Base-by-base conservation (phyloP, 805 yeast genomes). In the Candida arabinofermentans region DNA sequence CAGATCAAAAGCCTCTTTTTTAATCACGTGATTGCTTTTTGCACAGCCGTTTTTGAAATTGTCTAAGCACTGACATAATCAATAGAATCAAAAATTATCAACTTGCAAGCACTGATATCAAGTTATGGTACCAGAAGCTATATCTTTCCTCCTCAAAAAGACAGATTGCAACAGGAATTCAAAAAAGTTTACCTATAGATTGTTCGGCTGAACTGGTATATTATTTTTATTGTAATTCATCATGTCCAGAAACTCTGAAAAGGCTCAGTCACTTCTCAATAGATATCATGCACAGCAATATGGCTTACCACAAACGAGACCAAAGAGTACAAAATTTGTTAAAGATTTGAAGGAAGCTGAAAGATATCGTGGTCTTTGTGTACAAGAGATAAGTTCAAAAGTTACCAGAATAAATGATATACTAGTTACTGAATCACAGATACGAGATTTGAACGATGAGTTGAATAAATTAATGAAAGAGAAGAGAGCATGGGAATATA, bases 231-330 rank as follows among this genome's bases (percentile, higher is more conserved):
- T n/a, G n/a, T n/a, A n/a, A n/a, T n/a, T n/a, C n/a, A n/a, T n/a
- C n/a, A 86, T 86, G 95, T 83, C 93, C 26, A 66, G 93, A 46
- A 85, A 85, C 56, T 72, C 74, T 27, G 95, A 87, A 52, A 84
- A 81, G 54, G 82, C 91, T 4, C 85, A 83, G 57, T 76, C 89
- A 0, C 72, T 81, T 40, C 73, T 86, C 41, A 77, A 76, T 50
- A 67, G 88, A 36, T 81, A 71, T 55, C 82, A 83, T 39, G 82
- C 76, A 33, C 77, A 75, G 46, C 77, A 77, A 55, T 81, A 79
- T 5, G 74, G 48, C 65, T 68, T 14, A 36, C 51, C 42, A 18
- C 40, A 40, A 18, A 67, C 72, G 32, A 68, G 96, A 29, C 96
- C 96, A 0, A 72, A 72, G 33, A 67, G 70, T 23, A 76, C 83